Base-by-base conservation (phyloP, 441 rosid species). In the Flueggea neowawraea region DNA sequence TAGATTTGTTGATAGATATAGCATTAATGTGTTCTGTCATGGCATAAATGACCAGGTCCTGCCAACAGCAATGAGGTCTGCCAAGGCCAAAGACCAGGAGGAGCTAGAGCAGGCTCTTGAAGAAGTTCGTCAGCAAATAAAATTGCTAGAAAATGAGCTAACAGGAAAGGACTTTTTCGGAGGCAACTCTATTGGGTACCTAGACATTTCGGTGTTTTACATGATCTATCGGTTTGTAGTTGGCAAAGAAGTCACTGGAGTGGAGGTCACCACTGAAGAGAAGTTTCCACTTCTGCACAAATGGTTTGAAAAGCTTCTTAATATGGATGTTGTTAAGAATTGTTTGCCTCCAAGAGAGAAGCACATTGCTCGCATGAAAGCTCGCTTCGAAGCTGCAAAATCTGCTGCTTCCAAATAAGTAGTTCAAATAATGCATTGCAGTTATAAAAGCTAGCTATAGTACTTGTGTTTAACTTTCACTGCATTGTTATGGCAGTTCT, bases 131-230 rank as follows among this genome's bases (percentile, higher is more conserved):
- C 60, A 39, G 60, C 60, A 57, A 5, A 2, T 57, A 4, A 41
- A 14, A 10, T 0, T 61, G 14, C 39, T 78, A 33, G 83, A 80
- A 74, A 57, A 63, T 54, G 81, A 78, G 65, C 74, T 80, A 4
- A 62, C 65, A 0, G 83, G 81, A 15, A 80, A 80, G 65, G 67
- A 78, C n/a, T 82, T 73, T 54, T 63, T 82, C 13, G 73, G 75
- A 28, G 82, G 83, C 14, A 53, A 49, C 12, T 69, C 52, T 2
- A 64, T 80, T 5, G 82, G 87, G 10, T 75, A 61, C 17, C 64
- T 80, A 17, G 81, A 80, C 31, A 67, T 57, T n/a, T 16, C 15
- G 28, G 13, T 41, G 12, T 57, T 57, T 41, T 57, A 12, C 47
- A 36, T 57, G 17, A 4, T 16, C 44, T 4, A 57, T 10, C n/a